Conservation (phyloP, 345 rosid species). For the Boechera retrofracta region DNA sequence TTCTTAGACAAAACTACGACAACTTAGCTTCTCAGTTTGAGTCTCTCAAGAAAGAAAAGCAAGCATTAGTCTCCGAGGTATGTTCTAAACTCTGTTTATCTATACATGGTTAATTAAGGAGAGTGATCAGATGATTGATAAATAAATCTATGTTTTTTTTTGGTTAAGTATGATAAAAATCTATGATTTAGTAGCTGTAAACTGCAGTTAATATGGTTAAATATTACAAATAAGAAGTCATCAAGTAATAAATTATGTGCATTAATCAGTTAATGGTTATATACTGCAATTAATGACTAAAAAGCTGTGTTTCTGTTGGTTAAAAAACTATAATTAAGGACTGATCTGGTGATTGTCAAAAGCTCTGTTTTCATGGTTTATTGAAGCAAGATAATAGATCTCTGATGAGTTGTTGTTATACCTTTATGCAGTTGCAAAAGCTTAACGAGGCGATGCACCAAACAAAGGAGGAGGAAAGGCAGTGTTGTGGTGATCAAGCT, state of each 20-base stretch:
- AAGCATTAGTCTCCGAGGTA: conserved; percentile 65
- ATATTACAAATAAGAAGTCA: background rate
- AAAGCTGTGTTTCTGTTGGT: background rate
- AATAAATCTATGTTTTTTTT: background rate
- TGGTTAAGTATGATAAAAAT: background rate
- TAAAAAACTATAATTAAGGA: background rate
- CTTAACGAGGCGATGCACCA: conserved; percentile 52
- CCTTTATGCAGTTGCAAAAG: conserved; percentile 59
- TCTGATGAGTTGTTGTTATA: conserved; percentile 30
- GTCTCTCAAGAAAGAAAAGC: conserved; percentile 68
- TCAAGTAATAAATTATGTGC: background rate
- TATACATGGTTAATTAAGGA: conserved; percentile 14
- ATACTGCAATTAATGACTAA: background rate
- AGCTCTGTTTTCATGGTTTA: conserved; percentile 18
- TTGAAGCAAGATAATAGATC: background rate
- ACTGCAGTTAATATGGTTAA: background rate
- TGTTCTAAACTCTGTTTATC: conserved; percentile 5
- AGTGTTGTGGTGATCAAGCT: conserved; percentile 44
- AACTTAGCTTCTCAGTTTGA: conserved; percentile 65
- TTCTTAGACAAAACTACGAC: conserved; percentile 60
- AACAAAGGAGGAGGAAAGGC: conserved; percentile 23
- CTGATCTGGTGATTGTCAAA: background rate
- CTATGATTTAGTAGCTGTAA: background rate
- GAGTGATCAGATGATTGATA: background rate
- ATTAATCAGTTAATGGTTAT: background rate